Base-by-base conservation (phyloP, 1,139 yeast genomes). In the Zygosaccharomyces sapae region DNA sequence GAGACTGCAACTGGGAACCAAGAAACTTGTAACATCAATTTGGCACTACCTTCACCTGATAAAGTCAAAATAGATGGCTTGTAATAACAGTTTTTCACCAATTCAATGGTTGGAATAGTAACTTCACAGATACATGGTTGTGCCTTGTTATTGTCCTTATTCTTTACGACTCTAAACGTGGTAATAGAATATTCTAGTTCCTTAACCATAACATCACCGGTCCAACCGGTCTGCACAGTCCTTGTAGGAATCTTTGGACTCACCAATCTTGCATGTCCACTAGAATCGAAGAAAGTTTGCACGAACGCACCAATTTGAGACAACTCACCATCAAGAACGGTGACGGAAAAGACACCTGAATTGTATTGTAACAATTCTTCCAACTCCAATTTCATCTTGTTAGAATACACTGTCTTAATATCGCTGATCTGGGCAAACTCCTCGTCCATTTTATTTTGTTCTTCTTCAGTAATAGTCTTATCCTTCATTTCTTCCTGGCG, bases 161-260 rank as follows among this genome's bases (percentile, higher is more conserved):
- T 69, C 64, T 79, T 80, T 4, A 76, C 76, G 35, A 86, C 65
- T 61, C 87, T 77, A 66, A 90, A 74, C 6, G 77, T 72, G 1
- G 81, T 75, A 47, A 74, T 70, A 1, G 97, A 87, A 74, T 81
- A 79, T 38, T 83, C 89, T 47, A 90, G 72, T 65, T 89, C 95
- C 53, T 81, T 83, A 48, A 90, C 73, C 53, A 82, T 68, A 24
- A 72, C 81, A 67, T 89, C 97, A 53, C 90, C 89, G 30, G 85
- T 79, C 54, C 74, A 75, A 54, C 79, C 80, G 48, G 80, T 63
- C 51, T 72, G 72, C 33, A 70, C 60, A 30, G 70, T 67, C 48
- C 72, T 71, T 40, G 70, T 68, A 27, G 68, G 61, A 34, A 77
- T 63, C 55, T 74, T 74, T 30, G 78, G 79, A 45, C 86, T 72